phyloP scores from a whole-genome alignment of 23 red algal genomes.

The Gracilaria caudata region DNA sequence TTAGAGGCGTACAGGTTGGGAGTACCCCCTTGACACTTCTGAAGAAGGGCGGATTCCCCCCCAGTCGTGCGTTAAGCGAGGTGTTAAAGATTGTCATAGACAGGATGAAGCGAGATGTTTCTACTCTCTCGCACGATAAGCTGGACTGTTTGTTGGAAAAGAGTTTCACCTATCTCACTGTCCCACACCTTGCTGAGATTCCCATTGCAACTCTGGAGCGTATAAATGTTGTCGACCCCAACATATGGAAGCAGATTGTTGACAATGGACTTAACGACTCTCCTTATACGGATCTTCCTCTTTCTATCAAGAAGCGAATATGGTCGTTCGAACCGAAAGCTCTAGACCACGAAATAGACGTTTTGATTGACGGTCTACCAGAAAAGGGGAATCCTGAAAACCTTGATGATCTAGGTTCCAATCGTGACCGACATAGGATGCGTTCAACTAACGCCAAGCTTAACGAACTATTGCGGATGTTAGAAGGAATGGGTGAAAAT shows the following conservation, averaged over 20 bases:
- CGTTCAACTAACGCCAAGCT: constrained; percentile 35
- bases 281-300: constrained; percentile 58
- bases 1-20: constrained; percentile 16
- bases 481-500: constrained; percentile 44
- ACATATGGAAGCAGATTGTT: constrained; percentile 65
- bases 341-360: constrained; percentile 60
- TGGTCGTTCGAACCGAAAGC: constrained; percentile 52
- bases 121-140: constrained; percentile 32
- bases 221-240: constrained; percentile 40
- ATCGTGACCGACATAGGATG: constrained; percentile 21
- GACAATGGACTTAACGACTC: constrained; percentile 66
- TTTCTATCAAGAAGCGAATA: constrained; percentile 64
- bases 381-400: constrained; percentile 18
- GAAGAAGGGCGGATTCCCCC: constrained; percentile 30
- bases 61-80: constrained; percentile 10
- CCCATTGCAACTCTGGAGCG: constrained; percentile 46
- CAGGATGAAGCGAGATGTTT: constrained; percentile 47
- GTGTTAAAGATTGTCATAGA: constrained; percentile 37
- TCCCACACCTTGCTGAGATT: constrained; percentile 56
- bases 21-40: constrained; percentile 18
- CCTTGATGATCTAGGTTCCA: constrained; percentile 29
- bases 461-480: constrained; percentile 41
- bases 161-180: constrained; percentile 62
- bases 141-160: constrained; percentile 50
- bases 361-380: constrained; percentile 33